These are phyloP conservation scores for Blastocystis sp. DNA, from an alignment of 352 stramenopile species.

Conservation along the genomic window DNA sequence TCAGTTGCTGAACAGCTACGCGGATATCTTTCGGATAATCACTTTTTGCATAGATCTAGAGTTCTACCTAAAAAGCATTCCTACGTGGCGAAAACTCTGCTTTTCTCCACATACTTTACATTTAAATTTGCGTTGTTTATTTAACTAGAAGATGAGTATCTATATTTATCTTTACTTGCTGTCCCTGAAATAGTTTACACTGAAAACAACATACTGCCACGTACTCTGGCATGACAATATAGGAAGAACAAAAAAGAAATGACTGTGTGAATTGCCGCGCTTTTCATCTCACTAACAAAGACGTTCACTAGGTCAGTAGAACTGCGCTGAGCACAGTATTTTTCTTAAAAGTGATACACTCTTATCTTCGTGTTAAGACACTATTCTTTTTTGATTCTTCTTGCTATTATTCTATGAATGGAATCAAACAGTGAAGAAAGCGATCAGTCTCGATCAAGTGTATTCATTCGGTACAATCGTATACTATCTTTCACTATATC, in stretches of 20 bases:
- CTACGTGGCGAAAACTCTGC: slow-evolving; percentile 45
- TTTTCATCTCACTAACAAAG: background rate
- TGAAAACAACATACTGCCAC: slow-evolving; percentile 57
- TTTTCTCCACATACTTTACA: slow-evolving; percentile 61
- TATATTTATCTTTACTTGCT: background rate
- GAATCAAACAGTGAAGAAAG: background rate
- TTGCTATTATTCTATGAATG: background rate
- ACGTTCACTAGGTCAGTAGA: too few relatives aligned
- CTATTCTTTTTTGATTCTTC: background rate
- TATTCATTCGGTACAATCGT: background rate
- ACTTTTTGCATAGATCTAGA: slow-evolving; percentile 50
- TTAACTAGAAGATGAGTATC: background rate
- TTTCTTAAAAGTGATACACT: background rate
- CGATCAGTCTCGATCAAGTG: background rate
- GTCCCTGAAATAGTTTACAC: slow-evolving; percentile 58
- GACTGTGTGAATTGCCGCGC: background rate
- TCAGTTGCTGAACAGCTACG: slow-evolving; percentile 46
- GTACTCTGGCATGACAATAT: slow-evolving; percentile 39
- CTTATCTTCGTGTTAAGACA: background rate
- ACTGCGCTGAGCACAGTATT: too few relatives aligned
- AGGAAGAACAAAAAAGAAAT: background rate
- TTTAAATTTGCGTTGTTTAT: slow-evolving; percentile 56
- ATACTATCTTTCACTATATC: background rate
- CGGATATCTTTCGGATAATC: slow-evolving; percentile 62
- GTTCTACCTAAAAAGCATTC: too few relatives aligned